Conservation (phyloP, 202 grass and related monocot species). For the Elaeis oleifera region DNA sequence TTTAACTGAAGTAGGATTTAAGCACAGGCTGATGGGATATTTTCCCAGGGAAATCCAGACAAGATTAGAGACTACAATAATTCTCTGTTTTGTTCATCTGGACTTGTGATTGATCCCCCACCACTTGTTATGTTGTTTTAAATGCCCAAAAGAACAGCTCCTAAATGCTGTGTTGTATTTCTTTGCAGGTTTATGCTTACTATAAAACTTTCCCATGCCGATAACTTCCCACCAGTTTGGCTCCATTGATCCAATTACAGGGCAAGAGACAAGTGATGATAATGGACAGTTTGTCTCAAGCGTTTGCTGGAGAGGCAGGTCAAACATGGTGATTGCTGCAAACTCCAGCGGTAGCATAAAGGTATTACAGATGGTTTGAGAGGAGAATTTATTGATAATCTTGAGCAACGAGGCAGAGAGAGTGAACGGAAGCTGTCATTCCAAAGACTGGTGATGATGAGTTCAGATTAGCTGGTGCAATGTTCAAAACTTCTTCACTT, state of each 20-base stretch:
- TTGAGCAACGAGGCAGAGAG: neutral
- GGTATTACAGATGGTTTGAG: conserved; percentile 84
- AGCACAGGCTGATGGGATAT: too few species aligned
- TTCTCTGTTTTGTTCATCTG: too few species aligned
- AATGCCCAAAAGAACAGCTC: too few species aligned
- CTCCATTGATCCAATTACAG: conserved; percentile 73
- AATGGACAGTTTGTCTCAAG: conserved; percentile 82
- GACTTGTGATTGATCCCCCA: too few species aligned
- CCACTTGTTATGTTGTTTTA: too few species aligned
- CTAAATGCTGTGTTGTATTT: conserved; percentile 12
- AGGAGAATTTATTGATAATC: conserved; percentile 1
- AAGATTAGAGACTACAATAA: too few species aligned
- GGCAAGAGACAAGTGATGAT: conserved; percentile 71
- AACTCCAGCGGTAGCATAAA: conserved; percentile 93
- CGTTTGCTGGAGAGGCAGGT: conserved; percentile 84
- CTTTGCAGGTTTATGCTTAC: conserved; percentile 80
- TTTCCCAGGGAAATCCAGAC: too few species aligned
- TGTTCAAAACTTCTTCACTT: too few species aligned
- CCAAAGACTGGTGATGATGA: too few species aligned
- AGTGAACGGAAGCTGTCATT: too few species aligned
- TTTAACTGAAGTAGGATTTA: too few species aligned
- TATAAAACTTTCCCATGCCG: conserved; percentile 93
- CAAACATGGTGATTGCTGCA: conserved; percentile 87
- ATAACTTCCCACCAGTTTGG: conserved; percentile 92
- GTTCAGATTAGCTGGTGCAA: too few species aligned